These are phyloP conservation scores for Trametes sp. DNA, from an alignment of 1,284 basidiomycete genomes.

Conservation along the genomic window DNA sequence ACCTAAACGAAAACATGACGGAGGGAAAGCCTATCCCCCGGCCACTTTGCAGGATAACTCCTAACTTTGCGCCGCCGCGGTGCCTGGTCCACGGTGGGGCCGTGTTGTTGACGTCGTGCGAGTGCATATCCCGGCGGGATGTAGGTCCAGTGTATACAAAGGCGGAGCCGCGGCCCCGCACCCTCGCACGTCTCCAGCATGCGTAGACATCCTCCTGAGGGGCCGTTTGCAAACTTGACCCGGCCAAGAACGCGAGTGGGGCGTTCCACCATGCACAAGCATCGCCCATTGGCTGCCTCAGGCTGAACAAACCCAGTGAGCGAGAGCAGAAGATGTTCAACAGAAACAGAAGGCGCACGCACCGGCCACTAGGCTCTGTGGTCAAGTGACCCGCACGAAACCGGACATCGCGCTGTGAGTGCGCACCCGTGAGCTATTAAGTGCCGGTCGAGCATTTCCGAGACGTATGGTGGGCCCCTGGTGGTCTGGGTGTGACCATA, in stretches of 20 bases:
- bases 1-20: background rate
- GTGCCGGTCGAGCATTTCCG: no score
- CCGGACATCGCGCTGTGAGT: background rate
- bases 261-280: background rate
- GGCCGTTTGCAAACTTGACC: background rate
- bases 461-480: no score
- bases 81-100: background rate
- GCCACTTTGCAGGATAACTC: background rate
- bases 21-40: background rate
- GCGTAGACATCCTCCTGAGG: background rate
- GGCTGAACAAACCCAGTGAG: background rate
- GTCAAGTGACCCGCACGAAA: constrained; percentile 7
- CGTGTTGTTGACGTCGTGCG: background rate
- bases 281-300: background rate
- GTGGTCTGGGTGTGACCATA: no score
- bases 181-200: background rate
- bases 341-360: background rate
- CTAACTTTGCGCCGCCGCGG: background rate
- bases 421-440: no score
- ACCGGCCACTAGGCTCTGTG: background rate
- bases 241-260: background rate
- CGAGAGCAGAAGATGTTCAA: background rate
- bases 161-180: background rate
- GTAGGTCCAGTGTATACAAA: background rate
- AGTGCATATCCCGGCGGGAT: background rate